A percentile compares a stretch with the other conserved stretches of the same genome.
Conservation (phyloP, 306 rosid species). For the Casuarina equisetifolia region DNA sequence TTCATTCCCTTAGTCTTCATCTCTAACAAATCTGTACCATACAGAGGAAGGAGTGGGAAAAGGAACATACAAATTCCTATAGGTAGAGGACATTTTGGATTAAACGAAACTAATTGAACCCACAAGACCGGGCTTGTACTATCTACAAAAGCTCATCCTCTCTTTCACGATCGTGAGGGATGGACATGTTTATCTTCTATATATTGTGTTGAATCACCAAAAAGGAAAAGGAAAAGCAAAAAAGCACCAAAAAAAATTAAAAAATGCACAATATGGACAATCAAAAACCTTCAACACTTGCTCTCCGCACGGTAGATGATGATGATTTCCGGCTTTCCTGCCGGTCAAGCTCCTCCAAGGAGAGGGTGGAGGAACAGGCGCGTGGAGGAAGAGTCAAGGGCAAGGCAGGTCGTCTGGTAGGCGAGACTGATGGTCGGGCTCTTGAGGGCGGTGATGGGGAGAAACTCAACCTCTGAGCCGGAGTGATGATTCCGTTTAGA, state of each 20-base stretch:
- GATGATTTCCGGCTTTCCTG: conserved; percentile 82
- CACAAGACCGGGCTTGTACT: conserved; percentile 42
- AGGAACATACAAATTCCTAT: background rate
- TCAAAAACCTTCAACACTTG: conserved; percentile 94
- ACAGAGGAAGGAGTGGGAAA: background rate
- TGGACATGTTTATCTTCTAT: conserved; percentile 67
- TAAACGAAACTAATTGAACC: conserved; percentile 36
- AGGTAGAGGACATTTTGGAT: background rate
- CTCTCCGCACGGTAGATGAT: conserved; percentile 62
- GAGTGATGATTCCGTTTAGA: conserved; percentile 69
- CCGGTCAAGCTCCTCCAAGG: conserved; percentile 70
- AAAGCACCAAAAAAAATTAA: conserved; percentile 37
- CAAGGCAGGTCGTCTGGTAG: conserved; percentile 53
- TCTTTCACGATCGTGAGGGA: conserved; percentile 43
- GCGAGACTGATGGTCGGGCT: conserved; percentile 55
- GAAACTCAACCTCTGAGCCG: conserved; percentile 62
- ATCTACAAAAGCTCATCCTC: conserved; percentile 74
- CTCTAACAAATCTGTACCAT: background rate
- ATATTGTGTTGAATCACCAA: conserved; percentile 66
- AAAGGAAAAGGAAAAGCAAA: background rate
- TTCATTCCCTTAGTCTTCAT: background rate
- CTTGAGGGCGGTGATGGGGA: conserved; percentile 79
- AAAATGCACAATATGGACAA: conserved; percentile 54
- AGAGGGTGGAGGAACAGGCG: conserved; percentile 66
- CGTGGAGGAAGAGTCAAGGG: conserved; percentile 51